Conservation (phyloP, 2,329 filamentous ascomycete genomes). For the Arthrobotrys iridis region DNA sequence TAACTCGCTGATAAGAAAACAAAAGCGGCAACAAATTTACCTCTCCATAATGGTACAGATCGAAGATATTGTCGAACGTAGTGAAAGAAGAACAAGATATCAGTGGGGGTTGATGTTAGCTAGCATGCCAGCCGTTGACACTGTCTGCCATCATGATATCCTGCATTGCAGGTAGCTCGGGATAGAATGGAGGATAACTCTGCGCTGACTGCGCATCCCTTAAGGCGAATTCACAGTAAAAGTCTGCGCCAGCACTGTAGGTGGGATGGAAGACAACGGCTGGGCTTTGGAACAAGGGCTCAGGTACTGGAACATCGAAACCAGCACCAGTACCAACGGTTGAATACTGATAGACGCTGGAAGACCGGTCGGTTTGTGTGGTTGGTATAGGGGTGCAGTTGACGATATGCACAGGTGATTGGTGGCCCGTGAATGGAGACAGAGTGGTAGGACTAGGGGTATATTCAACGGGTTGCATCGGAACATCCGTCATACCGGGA, state of each 20-base stretch:
- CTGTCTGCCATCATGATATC: not conserved
- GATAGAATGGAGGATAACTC: slow-evolving; percentile 6
- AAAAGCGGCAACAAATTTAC: slow-evolving; percentile 5
- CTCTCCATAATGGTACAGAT: slow-evolving; percentile 32
- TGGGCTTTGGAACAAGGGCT: not conserved
- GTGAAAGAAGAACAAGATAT: not conserved
- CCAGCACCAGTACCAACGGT: not conserved
- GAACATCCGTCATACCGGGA: slow-evolving; percentile 12
- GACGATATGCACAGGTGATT: no score
- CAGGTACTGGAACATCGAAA: not conserved
- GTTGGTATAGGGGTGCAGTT: not conserved
- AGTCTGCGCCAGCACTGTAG: not conserved
- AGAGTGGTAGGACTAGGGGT: slow-evolving; percentile 33
- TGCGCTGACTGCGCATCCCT: not conserved
- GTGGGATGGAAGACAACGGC: not conserved
- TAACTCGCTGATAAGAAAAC: not conserved
- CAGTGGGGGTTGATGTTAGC: no score
- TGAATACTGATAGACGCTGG: not conserved
- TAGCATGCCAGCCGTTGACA: not conserved
- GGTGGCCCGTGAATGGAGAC: not conserved
- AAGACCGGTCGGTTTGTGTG: not conserved
- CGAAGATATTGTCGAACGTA: not conserved
- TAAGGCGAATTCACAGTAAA: slow-evolving; percentile 5
- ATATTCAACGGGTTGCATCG: slow-evolving; percentile 7
- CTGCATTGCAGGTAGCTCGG: not conserved